These are phyloP conservation scores for Dendrostoma leiphaemia DNA, from an alignment of 2,329 filamentous ascomycete genomes.

Conservation along the genomic window DNA sequence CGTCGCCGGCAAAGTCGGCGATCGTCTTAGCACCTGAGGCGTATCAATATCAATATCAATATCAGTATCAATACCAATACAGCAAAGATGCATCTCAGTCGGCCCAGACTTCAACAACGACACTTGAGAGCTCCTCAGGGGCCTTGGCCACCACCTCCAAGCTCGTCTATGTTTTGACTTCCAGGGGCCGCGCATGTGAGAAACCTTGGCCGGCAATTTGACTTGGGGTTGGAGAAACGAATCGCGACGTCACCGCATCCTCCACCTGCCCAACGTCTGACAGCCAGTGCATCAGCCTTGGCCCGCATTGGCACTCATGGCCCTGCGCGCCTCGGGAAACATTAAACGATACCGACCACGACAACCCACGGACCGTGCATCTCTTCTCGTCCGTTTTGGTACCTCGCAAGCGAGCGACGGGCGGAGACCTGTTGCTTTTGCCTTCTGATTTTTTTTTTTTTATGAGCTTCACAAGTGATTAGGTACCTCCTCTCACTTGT, in stretches of 20 bases:
- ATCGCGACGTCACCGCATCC: background rate
- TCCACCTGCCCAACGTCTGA: background rate
- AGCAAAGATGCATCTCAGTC: background rate
- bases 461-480: too few relatives aligned
- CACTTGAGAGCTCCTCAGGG: too few relatives aligned
- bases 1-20: background rate
- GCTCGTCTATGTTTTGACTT: too few relatives aligned
- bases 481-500: too few relatives aligned
- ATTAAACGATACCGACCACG: background rate
- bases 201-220: background rate
- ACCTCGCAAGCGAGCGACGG: background rate
- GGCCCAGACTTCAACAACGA: too few relatives aligned
- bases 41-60: background rate
- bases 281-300: background rate
- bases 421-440: background rate
- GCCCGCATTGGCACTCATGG: background rate
- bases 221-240: background rate
- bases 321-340: constrained; percentile 1
- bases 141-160: too few relatives aligned
- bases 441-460: too few relatives aligned
- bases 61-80: too few relatives aligned
- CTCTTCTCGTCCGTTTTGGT: background rate
- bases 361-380: background rate
- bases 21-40: background rate
- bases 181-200: background rate